A percentile compares a stretch with the other conserved stretches of the same genome.
Conservation (phyloP, 164 flowering plant genomes). For the Cinnamomum chago region DNA sequence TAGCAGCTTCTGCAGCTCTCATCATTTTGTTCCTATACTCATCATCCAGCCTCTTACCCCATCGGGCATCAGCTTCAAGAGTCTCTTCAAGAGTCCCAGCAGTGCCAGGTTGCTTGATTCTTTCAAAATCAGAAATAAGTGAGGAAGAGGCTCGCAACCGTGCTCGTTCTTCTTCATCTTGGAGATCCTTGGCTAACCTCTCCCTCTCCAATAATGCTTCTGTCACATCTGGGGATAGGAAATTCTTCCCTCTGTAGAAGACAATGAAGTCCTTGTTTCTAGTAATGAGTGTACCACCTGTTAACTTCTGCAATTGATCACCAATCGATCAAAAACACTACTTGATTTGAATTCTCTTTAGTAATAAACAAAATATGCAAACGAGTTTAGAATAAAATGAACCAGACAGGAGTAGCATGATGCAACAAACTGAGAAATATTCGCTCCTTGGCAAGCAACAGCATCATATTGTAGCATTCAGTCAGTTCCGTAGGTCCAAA, state of each 20-base stretch:
- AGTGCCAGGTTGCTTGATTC: slow-evolving; percentile 30
- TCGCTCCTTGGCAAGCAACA: not conserved
- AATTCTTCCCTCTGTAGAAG: slow-evolving; percentile 85
- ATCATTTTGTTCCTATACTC: slow-evolving; percentile 41
- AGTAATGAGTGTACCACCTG: slow-evolving; percentile 82
- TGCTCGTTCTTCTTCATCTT: slow-evolving; percentile 91
- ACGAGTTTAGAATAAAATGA: not conserved
- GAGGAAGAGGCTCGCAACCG: slow-evolving; percentile 60
- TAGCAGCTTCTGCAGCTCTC: slow-evolving; percentile 58
- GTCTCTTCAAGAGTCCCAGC: slow-evolving; percentile 90
- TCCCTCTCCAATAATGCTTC: slow-evolving; percentile 78
- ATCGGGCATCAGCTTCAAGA: slow-evolving; percentile 69
- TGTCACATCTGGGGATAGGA: slow-evolving; percentile 73
- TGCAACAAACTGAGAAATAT: not conserved
- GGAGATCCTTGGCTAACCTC: slow-evolving; percentile 66
- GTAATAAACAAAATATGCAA: not conserved
- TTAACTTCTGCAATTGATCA: slow-evolving; percentile 59
- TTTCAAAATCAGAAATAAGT: slow-evolving; percentile 31
- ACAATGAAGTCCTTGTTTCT: slow-evolving; percentile 89
- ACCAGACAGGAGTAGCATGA: not conserved
- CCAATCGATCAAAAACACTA: not conserved
- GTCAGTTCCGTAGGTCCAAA: not conserved
- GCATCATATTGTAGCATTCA: not conserved
- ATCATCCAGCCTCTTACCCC: slow-evolving; percentile 75
- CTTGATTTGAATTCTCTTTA: not conserved